Percentiles rank a stretch among this genome's conserved stretches.
These are phyloP conservation scores for Apiospora marii DNA, from an alignment of 2,329 filamentous ascomycete genomes.

Conservation along the genomic window DNA sequence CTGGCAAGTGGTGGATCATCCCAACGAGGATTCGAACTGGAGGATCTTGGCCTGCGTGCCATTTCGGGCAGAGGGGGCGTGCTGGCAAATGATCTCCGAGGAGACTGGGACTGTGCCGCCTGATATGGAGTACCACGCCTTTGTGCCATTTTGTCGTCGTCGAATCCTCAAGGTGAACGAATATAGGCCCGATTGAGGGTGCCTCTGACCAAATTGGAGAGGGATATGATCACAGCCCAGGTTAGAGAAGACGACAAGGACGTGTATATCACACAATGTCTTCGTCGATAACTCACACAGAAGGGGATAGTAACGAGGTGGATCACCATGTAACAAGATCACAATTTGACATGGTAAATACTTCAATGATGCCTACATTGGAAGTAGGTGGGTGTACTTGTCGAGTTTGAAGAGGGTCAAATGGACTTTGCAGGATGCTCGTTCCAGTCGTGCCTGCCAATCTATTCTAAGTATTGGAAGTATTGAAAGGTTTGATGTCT, in stretches of 20 bases:
- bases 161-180: background rate
- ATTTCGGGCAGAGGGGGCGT: conserved; percentile 13
- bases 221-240: background rate
- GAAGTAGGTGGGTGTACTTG: background rate
- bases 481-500: background rate
- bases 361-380: too few species aligned
- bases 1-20: background rate
- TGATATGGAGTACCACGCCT: conserved; percentile 11
- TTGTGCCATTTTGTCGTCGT: background rate
- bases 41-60: background rate
- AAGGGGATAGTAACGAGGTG: background rate
- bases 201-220: background rate
- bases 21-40: background rate
- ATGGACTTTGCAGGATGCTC: background rate
- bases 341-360: background rate
- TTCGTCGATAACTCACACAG: too few species aligned
- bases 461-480: background rate
- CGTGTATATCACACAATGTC: background rate
- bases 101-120: background rate
- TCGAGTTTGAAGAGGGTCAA: background rate
- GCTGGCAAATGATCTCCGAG: background rate
- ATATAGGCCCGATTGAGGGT: too few species aligned
- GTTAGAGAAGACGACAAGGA: background rate
- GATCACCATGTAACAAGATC: background rate
- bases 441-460: background rate